Conservation (phyloP, 2,329 filamentous ascomycete species). For the Fusarium sterilihyphosum region DNA sequence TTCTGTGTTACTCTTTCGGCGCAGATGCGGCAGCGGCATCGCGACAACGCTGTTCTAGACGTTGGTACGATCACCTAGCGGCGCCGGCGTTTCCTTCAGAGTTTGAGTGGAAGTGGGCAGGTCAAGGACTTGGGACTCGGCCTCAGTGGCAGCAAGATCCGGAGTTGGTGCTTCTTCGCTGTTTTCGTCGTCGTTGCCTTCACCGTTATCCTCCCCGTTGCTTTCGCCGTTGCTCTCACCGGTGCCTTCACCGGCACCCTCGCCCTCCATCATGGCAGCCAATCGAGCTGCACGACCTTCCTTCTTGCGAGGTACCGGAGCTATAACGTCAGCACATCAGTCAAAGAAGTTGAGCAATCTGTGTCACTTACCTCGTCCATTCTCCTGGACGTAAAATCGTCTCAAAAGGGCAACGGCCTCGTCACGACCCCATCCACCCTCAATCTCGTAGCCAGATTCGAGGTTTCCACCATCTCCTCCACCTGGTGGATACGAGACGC, state of each 20-base stretch:
- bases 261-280: constrained; percentile 61
- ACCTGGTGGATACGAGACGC: constrained; percentile 50
- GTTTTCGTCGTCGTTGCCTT: constrained; percentile 50
- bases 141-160: background rate
- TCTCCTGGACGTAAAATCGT: constrained; percentile 98
- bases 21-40: background rate
- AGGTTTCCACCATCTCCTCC: constrained; percentile 72
- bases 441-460: constrained; percentile 81
- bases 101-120: constrained; percentile 19
- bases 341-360: background rate
- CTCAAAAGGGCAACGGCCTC: constrained; percentile 93
- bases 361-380: constrained; percentile 77
- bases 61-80: constrained; percentile 23
- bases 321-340: constrained; percentile 42
- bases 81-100: constrained; percentile 13
- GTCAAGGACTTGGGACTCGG: constrained; percentile 15
- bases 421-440: constrained; percentile 87
- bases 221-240: background rate
- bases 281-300: constrained; percentile 64
- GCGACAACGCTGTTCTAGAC: constrained; percentile 6
- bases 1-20: background rate
- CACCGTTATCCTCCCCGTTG: background rate
- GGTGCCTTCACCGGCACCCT: constrained; percentile 48
- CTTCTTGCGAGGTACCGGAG: constrained; percentile 64
- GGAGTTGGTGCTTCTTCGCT: constrained; percentile 27